phyloP scores from a whole-genome alignment of 2,329 filamentous ascomycete genomes.

The Aurifilum marmelostoma region DNA sequence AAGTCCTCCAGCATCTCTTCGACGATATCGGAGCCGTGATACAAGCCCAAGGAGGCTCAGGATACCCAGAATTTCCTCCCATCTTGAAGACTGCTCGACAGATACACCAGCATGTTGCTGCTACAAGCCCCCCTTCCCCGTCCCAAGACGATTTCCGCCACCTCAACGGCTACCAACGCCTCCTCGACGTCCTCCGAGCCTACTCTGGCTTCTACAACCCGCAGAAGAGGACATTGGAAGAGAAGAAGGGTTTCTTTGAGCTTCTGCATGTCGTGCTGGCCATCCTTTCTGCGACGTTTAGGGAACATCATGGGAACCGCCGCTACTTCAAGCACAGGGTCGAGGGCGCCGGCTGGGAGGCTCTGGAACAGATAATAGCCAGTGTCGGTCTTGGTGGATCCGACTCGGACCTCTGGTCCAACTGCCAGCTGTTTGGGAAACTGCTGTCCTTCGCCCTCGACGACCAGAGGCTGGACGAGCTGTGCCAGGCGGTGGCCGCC shows the following conservation, averaged over 20 bases:
- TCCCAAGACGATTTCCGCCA: conserved; percentile 83
- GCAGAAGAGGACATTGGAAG: conserved; percentile 60
- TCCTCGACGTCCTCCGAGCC: conserved; percentile 70
- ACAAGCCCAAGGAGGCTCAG: conserved; percentile 38
- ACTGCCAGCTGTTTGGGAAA: conserved; percentile 77
- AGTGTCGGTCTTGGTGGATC: conserved; percentile 67
- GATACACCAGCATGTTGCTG: conserved; percentile 65
- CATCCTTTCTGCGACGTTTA: conserved; percentile 74
- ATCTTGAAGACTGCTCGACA: conserved; percentile 63
- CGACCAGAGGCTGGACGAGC: conserved; percentile 71
- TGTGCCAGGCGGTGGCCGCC: conserved; percentile 61
- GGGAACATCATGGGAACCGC: conserved; percentile 81
- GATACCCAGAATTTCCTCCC: conserved; percentile 52
- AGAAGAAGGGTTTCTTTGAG: conserved; percentile 68
- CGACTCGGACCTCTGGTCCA: conserved; percentile 69
- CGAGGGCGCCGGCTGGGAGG: conserved; percentile 76
- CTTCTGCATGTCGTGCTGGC: conserved; percentile 73
- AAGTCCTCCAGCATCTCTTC: conserved; percentile 60
- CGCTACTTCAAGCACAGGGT: conserved; percentile 82
- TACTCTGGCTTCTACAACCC: conserved; percentile 78
- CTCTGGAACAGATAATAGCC: conserved; percentile 72
- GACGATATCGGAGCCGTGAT: conserved; percentile 47
- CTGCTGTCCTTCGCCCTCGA: conserved; percentile 81
- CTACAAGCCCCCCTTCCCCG: conserved; percentile 48
- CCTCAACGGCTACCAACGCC: conserved; percentile 74